Percentiles rank a stretch among this genome's conserved stretches.
phyloP scores from a whole-genome alignment of 768 basidiomycete genomes.

The Zangia roseola region DNA sequence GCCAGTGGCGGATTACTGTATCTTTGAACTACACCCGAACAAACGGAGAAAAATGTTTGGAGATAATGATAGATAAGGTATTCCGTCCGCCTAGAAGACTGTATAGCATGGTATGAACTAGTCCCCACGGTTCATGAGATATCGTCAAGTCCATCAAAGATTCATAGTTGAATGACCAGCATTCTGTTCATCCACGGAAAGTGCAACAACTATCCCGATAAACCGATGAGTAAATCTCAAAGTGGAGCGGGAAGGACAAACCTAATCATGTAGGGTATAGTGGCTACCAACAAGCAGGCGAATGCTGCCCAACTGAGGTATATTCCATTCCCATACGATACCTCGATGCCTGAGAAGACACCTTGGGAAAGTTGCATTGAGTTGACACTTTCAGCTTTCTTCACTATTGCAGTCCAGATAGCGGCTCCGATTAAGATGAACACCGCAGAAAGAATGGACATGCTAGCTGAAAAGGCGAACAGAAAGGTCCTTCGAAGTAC shows the following conservation, averaged over 20 bases:
- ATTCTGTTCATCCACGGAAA: conserved; percentile 57
- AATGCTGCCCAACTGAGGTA: conserved; percentile 76
- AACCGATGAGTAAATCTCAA: background rate
- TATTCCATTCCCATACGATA: conserved; percentile 61
- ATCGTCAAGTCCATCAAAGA: conserved; percentile 18
- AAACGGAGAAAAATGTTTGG: background rate
- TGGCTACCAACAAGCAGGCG: conserved; percentile 59
- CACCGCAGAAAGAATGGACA: conserved; percentile 58
- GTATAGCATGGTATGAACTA: conserved; percentile 6
- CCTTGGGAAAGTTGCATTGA: conserved; percentile 40
- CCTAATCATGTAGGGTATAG: conserved; percentile 79
- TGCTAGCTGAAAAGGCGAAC: conserved; percentile 65
- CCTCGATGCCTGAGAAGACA: conserved; percentile 57
- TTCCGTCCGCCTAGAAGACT: conserved; percentile 13
- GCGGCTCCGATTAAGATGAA: conserved; percentile 67
- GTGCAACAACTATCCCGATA: conserved; percentile 66
- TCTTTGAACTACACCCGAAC: background rate
- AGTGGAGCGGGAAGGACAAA: conserved; percentile 32
- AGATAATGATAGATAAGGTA: conserved; percentile 24
- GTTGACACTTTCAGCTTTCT: conserved; percentile 62
- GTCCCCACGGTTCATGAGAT: conserved; percentile 6
- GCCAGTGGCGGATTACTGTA: no score
- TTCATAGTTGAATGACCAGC: conserved; percentile 27
- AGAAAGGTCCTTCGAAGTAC: conserved; percentile 60
- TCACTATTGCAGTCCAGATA: conserved; percentile 77